These are phyloP conservation scores for Hemileccinum impolitum DNA, from an alignment of 768 basidiomycete genomes.

Conservation along the genomic window DNA sequence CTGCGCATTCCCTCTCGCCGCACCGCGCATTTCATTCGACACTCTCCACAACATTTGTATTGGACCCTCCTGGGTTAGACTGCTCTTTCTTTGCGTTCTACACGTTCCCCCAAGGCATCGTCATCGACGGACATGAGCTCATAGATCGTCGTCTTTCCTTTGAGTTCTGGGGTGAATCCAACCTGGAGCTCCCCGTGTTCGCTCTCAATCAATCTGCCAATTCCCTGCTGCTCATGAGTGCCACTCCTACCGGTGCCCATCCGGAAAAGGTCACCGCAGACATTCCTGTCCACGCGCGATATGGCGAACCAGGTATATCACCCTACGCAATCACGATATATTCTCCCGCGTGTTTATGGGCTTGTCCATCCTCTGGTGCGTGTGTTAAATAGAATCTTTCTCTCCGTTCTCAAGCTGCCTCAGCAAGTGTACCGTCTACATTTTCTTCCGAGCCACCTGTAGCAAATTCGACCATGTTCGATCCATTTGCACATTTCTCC, in stretches of 20 bases:
- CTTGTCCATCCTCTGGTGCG: slow-evolving; percentile 28
- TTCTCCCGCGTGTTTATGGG: slow-evolving; percentile 32
- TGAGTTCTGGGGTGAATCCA: slow-evolving; percentile 34
- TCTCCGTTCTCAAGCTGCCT: slow-evolving; percentile 2
- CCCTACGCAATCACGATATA: slow-evolving; percentile 22
- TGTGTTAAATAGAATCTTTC: not conserved
- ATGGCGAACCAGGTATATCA: slow-evolving; percentile 30
- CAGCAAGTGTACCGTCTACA: slow-evolving; percentile 2
- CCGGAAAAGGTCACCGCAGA: slow-evolving; percentile 21
- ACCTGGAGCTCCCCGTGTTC: slow-evolving; percentile 43
- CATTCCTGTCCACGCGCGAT: slow-evolving; percentile 45
- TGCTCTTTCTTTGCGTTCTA: slow-evolving; percentile 35
- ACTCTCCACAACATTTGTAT: slow-evolving; percentile 19
- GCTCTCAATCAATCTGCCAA: slow-evolving; percentile 28
- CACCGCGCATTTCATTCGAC: slow-evolving; percentile 31
- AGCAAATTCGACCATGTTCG: slow-evolving; percentile 22
- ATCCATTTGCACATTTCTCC: slow-evolving; percentile 15
- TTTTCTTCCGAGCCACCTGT: slow-evolving; percentile 19
- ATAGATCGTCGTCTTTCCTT: slow-evolving; percentile 30
- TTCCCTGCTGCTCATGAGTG: slow-evolving; percentile 33
- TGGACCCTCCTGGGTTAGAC: slow-evolving; percentile 5
- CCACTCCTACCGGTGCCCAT: slow-evolving; percentile 11
- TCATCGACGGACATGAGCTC: slow-evolving; percentile 46
- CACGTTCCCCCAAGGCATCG: slow-evolving; percentile 37
- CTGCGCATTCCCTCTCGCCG: slow-evolving; percentile 20